Evolutionary conservation across 73 alveolate species (phyloP).

Genomic region (Breviolum minutum): DNA sequence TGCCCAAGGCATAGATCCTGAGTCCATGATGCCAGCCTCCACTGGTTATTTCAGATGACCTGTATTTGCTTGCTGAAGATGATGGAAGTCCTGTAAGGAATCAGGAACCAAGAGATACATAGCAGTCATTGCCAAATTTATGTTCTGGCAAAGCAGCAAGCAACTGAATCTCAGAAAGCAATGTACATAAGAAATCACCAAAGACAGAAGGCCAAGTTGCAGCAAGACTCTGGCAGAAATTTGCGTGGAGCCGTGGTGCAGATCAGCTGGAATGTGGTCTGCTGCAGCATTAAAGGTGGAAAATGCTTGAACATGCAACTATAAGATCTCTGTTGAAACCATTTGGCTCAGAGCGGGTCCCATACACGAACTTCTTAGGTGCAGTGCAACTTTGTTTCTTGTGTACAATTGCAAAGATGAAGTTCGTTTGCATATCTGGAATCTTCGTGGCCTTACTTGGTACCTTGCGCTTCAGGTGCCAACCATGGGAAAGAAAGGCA

Average conservation of each 20-base stretch:
- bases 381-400: not conserved
- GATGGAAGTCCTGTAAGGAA: not conserved
- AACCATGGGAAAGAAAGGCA: constrained; percentile 84
- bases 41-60: constrained; percentile 65
- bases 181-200: not conserved
- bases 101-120: not conserved
- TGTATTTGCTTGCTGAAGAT: not conserved
- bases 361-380: not conserved
- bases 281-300: too few relatives aligned
- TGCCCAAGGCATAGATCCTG: constrained; percentile 79
- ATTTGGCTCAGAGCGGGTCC: constrained; percentile 52
- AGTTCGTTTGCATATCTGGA: too few relatives aligned
- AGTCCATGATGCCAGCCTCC: constrained; percentile 83
- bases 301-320: not conserved
- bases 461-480: not conserved
- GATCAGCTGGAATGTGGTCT: too few relatives aligned
- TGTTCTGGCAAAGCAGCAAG: not conserved
- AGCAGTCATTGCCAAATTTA: not conserved
- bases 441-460: too few relatives aligned
- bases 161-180: constrained; percentile 3
- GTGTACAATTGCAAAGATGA: too few relatives aligned
- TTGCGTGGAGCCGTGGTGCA: too few relatives aligned
- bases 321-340: not conserved
- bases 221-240: too few relatives aligned
- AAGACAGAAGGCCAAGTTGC: not conserved